Base-by-base conservation (phyloP, 1,284 basidiomycete genomes). In the Ceratobasidium papillatum region DNA sequence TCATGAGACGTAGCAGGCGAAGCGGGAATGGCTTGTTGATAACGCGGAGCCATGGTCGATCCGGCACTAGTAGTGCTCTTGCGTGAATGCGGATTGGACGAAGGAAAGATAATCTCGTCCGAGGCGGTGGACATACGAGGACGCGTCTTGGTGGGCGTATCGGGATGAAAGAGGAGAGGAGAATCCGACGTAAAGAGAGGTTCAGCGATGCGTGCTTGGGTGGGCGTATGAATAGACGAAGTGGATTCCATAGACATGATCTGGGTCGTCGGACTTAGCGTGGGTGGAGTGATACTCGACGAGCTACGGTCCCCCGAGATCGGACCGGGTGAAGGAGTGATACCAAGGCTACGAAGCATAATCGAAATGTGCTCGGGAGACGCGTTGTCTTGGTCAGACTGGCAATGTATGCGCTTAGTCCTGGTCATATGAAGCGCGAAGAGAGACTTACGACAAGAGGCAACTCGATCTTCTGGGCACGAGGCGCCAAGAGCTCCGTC, bases 301-400 rank as follows among this genome's bases (percentile, higher is more conserved):
- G 54, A 56, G 25, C 68, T 72, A n/a, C n/a, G 22, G 38, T 63
- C 43, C 9, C 32, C 14, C 14, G 27, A 3, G 14, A 63, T 63
- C 25, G 68, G 38, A 12, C 41, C 41, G 11, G 68, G 68, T 3
- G 68, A 72, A n/a, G 68, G 68, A 11, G 68, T 72, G 30, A 72
- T 72, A 41, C 68, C 68, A 14, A 72, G 56, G 32, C 56, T 72
- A 11, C 68, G 68, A 8, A 72, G 56, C 68, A 72, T 72, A 34
- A 72, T 72, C 22, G 68, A 59, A 17, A 72, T 72, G 27, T 72
- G 68, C 30, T 72, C 68, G 12, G 68, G 38, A 14, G 66, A 69
- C 38, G 54, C 56, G 43, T n/a, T 25, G 25, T 63, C 61, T 17
- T 47, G 61, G 36, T 61, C 56, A 12, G 56, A 3, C 38, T 61